phyloP scores from a whole-genome alignment of 345 rosid genomes.

The Salix purpurea region DNA sequence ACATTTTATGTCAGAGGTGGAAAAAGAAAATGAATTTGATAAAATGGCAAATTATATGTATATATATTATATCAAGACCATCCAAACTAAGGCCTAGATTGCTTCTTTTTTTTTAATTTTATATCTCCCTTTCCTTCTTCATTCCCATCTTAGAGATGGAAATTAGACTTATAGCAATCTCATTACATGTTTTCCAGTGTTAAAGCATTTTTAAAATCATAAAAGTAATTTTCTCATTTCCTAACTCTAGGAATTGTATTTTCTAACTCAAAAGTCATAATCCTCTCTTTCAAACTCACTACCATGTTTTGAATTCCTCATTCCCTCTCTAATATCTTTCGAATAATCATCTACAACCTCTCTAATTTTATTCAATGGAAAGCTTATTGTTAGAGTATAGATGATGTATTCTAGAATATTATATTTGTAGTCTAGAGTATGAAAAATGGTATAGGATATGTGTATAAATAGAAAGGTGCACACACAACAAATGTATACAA shows the following conservation, averaged over 20 bases:
- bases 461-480: no score
- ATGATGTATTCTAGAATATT: no score
- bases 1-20: no score
- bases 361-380: conserved; percentile 18
- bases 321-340: conserved; percentile 24
- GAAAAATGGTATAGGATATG: no score
- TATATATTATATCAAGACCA: no score
- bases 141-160: conserved; percentile 35
- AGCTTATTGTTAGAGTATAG: no score
- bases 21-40: no score
- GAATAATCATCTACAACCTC: conserved; percentile 30
- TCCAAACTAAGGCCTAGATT: no score
- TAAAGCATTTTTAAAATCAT: conserved; percentile 52
- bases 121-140: conserved; percentile 19
- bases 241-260: conserved; percentile 49
- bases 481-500: no score
- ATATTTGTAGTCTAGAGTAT: no score
- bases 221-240: conserved; percentile 32
- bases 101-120: no score
- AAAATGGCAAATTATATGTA: no score
- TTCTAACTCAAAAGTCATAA: conserved; percentile 40
- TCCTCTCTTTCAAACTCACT: conserved; percentile 30
- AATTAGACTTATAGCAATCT: conserved; percentile 51
- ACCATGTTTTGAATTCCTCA: conserved; percentile 39
- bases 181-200: conserved; percentile 73